These are phyloP conservation scores for Inonotus hispidus DNA, from an alignment of 1,284 basidiomycete genomes.

Conservation along the genomic window DNA sequence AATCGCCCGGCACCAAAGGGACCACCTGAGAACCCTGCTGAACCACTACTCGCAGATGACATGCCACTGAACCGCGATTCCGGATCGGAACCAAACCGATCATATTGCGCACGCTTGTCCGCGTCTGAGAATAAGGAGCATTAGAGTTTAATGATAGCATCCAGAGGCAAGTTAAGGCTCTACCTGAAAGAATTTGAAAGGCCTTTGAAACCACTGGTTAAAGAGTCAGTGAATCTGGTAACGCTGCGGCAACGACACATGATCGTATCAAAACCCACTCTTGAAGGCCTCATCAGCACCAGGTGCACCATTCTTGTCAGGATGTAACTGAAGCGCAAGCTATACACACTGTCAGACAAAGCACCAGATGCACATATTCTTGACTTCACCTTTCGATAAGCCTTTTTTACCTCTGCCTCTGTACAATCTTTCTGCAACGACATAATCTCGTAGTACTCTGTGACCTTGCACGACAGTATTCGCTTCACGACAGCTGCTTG, in stretches of 20 bases:
- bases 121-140: constrained; percentile 49
- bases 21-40: constrained; percentile 45
- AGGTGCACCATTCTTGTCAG: constrained; percentile 97
- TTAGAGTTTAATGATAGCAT: background rate
- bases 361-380: constrained; percentile 8
- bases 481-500: constrained; percentile 85
- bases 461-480: constrained; percentile 79
- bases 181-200: constrained; percentile 88
- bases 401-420: constrained; percentile 91
- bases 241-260: background rate
- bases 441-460: constrained; percentile 94
- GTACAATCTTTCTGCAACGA: constrained; percentile 80
- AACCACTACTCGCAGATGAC: constrained; percentile 43
- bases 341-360: constrained; percentile 29
- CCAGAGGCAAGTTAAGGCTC: constrained; percentile 14
- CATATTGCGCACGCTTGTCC: constrained; percentile 88
- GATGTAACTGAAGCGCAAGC: constrained; percentile 91
- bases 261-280: constrained; percentile 46
- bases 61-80: constrained; percentile 73
- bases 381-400: constrained; percentile 86
- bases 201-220: constrained; percentile 93
- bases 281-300: constrained; percentile 99
- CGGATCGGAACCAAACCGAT: constrained; percentile 82
- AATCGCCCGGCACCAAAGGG: constrained; percentile 53
- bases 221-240: constrained; percentile 7